Conservation (phyloP, 169 alveolate genomes). For the Besnoitia besnoiti region DNA sequence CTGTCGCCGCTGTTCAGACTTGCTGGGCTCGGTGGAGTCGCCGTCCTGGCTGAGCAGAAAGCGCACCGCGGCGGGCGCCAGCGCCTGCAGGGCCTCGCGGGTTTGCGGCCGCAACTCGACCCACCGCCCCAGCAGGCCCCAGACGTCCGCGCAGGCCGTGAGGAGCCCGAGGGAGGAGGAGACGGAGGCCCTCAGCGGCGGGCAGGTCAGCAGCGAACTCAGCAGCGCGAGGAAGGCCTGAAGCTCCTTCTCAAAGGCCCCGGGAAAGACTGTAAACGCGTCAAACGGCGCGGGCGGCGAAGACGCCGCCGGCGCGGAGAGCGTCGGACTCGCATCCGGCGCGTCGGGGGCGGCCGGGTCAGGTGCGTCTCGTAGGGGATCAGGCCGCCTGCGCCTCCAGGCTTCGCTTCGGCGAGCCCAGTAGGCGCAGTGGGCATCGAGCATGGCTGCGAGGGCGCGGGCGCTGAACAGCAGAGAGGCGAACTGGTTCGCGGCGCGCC, state of each 20-base stretch:
- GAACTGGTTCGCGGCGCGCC: background rate
- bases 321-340: background rate
- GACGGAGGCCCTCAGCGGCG: background rate
- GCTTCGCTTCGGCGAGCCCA: background rate
- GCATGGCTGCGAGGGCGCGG: slow-evolving; percentile 5
- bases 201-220: background rate
- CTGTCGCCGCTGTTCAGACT: background rate
- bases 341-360: background rate
- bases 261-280: background rate
- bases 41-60: background rate
- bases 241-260: background rate
- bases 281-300: background rate
- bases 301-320: background rate
- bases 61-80: slow-evolving; percentile 18
- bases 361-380: too few species aligned
- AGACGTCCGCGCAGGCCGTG: background rate
- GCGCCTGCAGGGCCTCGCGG: background rate
- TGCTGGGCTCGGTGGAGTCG: background rate
- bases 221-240: background rate
- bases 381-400: background rate
- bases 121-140: slow-evolving; percentile 34
- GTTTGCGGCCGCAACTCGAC: background rate
- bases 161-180: background rate
- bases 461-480: background rate
- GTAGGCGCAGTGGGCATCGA: background rate